Evolutionary conservation across 192 early-diverging fungal species (phyloP).

Genomic region (Mortierella antarctica): DNA sequence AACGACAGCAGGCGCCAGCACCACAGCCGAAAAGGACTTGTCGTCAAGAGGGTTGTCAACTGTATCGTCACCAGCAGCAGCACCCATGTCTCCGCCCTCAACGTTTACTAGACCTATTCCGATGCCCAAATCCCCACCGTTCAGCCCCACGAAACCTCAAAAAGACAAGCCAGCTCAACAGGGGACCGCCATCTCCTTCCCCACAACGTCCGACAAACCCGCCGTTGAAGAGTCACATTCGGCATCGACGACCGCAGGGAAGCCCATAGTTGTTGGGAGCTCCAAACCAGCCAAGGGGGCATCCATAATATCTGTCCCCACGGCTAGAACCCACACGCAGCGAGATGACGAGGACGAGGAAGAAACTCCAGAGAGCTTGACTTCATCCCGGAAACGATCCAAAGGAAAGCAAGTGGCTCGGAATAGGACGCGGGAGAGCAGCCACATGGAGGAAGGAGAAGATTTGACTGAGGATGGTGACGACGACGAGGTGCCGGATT

Average conservation of each 20-base stretch:
- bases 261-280: too few species aligned
- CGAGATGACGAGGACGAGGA: slow-evolving; percentile 16
- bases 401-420: slow-evolving; percentile 19
- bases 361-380: neutral
- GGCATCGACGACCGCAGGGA: too few species aligned
- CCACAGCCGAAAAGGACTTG: neutral
- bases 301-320: slow-evolving; percentile 34
- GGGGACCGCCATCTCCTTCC: neutral
- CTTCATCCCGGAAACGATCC: slow-evolving; percentile 15
- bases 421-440: neutral
- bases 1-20: neutral
- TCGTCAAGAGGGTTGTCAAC: slow-evolving; percentile 5
- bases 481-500: slow-evolving; percentile 32
- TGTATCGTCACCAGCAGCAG: neutral
- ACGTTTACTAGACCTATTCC: neutral
- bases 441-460: slow-evolving; percentile 1
- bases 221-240: neutral
- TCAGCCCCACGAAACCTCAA: neutral
- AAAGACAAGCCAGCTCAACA: neutral
- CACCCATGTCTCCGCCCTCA: slow-evolving; percentile 7
- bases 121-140: slow-evolving; percentile 10
- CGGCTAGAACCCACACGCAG: slow-evolving; percentile 5
- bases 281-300: slow-evolving; percentile 12
- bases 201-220: neutral
- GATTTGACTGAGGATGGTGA: slow-evolving; percentile 11